phyloP scores from a whole-genome alignment of 371 early-diverging fungal species.

The Mortierella sp. region DNA sequence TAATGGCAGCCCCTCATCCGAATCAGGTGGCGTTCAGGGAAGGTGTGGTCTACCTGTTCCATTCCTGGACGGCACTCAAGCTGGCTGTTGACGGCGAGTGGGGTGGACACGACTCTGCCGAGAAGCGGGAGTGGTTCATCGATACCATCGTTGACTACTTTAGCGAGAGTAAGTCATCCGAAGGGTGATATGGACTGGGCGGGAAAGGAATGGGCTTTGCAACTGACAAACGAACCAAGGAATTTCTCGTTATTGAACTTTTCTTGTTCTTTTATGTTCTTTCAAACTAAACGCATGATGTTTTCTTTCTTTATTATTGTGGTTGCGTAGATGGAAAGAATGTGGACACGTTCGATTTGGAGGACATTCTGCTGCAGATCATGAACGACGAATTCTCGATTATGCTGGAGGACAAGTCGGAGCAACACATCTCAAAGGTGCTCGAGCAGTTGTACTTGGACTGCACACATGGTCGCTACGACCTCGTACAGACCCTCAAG shows the following conservation, averaged over 20 bases:
- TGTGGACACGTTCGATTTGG: slow-evolving; percentile 71
- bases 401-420: slow-evolving; percentile 75
- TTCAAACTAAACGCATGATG: no score
- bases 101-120: slow-evolving; percentile 82
- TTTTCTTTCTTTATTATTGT: neutral
- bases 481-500: slow-evolving; percentile 65
- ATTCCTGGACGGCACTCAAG: slow-evolving; percentile 83
- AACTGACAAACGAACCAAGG: neutral
- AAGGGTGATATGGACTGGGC: no score
- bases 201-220: neutral
- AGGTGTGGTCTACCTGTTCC: slow-evolving; percentile 68
- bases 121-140: slow-evolving; percentile 84
- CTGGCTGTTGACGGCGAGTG: slow-evolving; percentile 85
- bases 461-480: slow-evolving; percentile 67
- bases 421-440: slow-evolving; percentile 70
- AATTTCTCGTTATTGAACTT: neutral
- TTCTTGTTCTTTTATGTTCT: neutral
- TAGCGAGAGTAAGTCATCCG: slow-evolving; percentile 68
- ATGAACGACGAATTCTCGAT: slow-evolving; percentile 80
- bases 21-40: slow-evolving; percentile 74
- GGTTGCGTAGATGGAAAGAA: slow-evolving; percentile 68
- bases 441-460: slow-evolving; percentile 64
- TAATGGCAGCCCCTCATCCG: slow-evolving; percentile 61
- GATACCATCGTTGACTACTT: slow-evolving; percentile 79
- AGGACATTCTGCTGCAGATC: slow-evolving; percentile 71